A percentile compares a stretch with the other conserved stretches of the same genome.
phyloP scores from a whole-genome alignment of 1,284 basidiomycete species.

The Cerioporus squamosus region DNA sequence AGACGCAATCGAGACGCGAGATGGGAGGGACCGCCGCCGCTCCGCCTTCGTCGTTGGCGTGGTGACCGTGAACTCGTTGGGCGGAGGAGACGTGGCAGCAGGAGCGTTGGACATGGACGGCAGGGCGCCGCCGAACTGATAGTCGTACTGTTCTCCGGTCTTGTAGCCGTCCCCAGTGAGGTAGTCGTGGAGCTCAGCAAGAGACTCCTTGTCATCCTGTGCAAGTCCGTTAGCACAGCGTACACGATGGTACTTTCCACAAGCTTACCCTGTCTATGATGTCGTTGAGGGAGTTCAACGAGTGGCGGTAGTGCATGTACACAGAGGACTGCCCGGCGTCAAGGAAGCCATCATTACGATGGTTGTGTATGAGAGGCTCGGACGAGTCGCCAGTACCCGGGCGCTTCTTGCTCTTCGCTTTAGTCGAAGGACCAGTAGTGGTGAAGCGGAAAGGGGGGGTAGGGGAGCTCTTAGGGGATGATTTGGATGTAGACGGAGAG shows the following conservation, averaged over 20 bases:
- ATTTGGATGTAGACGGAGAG: constrained; percentile 6
- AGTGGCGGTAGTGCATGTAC: constrained; percentile 78
- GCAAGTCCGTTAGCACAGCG: not conserved
- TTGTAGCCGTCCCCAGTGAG: constrained; percentile 44
- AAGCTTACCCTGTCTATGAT: constrained; percentile 71
- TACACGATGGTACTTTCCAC: not conserved
- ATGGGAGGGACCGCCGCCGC: constrained; percentile 73
- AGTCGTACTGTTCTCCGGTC: constrained; percentile 12
- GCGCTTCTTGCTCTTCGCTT: constrained; percentile 45
- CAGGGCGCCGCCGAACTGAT: constrained; percentile 23
- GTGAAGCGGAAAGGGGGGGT: constrained; percentile 39
- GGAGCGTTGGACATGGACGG: not conserved
- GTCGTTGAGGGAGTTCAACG: constrained; percentile 74
- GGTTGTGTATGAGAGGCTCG: constrained; percentile 45
- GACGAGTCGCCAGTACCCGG: constrained; percentile 62
- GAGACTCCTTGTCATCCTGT: constrained; percentile 74
- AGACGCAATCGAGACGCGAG: constrained; percentile 62
- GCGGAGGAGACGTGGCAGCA: constrained; percentile 17
- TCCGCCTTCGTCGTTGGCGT: constrained; percentile 43
- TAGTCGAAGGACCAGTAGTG: constrained; percentile 46
- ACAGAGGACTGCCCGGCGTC: constrained; percentile 45
- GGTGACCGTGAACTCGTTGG: constrained; percentile 18
- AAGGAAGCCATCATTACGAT: constrained; percentile 33
- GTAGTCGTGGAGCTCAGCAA: constrained; percentile 74
- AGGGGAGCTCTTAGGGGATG: constrained; percentile 21